These are phyloP conservation scores for Pulveroboletus sp. DNA, from an alignment of 768 basidiomycete species.

Conservation along the genomic window DNA sequence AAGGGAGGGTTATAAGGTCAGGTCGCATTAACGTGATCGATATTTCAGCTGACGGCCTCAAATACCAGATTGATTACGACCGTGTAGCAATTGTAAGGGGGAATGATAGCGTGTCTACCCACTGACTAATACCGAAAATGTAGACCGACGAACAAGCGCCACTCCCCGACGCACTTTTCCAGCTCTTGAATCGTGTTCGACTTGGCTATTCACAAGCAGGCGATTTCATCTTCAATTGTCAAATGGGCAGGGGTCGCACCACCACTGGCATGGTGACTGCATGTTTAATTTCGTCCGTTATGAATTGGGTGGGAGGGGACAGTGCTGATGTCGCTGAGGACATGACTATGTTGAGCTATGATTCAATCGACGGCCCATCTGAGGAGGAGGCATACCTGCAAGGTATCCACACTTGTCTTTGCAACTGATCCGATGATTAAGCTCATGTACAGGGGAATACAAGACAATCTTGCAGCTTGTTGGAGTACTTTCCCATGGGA, in stretches of 20 bases:
- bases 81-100: slow-evolving; percentile 85
- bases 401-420: slow-evolving; percentile 42
- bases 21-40: not conserved
- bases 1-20: slow-evolving; percentile 70
- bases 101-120: not conserved
- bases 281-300: slow-evolving; percentile 76
- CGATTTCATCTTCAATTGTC: slow-evolving; percentile 94
- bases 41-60: slow-evolving; percentile 2
- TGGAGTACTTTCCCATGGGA: slow-evolving; percentile 87
- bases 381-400: slow-evolving; percentile 89
- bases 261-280: slow-evolving; percentile 97
- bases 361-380: slow-evolving; percentile 76
- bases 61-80: slow-evolving; percentile 71
- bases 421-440: not conserved
- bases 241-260: slow-evolving; percentile 90
- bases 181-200: slow-evolving; percentile 74
- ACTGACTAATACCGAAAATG: slow-evolving; percentile 6
- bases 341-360: slow-evolving; percentile 45
- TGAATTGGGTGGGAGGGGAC: slow-evolving; percentile 54
- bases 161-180: slow-evolving; percentile 79
- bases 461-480: slow-evolving; percentile 95
- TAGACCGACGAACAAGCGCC: slow-evolving; percentile 98
- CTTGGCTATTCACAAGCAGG: slow-evolving; percentile 54
- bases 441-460: slow-evolving; percentile 74
- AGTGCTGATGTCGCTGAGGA: slow-evolving; percentile 37